Evolutionary conservation across 1,139 yeast species (phyloP), one percentile per base, ranked within the genome.

Genomic region (Suhomyces bribrorum): DNA sequence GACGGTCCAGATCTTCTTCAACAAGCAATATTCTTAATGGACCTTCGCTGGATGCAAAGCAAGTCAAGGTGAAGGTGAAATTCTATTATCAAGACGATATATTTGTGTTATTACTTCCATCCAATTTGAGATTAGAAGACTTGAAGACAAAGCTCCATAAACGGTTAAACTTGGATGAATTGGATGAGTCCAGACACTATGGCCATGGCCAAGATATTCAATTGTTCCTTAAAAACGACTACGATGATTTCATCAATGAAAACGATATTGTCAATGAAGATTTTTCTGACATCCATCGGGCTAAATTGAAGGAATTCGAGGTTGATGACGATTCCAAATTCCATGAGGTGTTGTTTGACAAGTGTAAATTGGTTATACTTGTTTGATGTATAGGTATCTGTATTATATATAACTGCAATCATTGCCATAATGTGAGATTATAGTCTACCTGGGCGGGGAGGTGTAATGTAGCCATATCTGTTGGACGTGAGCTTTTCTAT

Each of bases 11-110:
- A 24, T 47, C 48, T 14, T 41, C 48, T 14, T 43, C 47, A 17
- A 39, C 37, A 11, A 38, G 44, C 27, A 45, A 45, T 36, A 24
- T 39, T 16, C 36, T 39, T 18, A 32, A 26, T 15, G 32, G 32
- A 1, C 29, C 32, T 5, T 26, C 32, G 14, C 32, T 22, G 7
- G 38, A 32, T 13, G 7, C 43, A 16, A 41, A 52, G 38, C 50
- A 32, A 47, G 43, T 59, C 40, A 73, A 66, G 61, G 79, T 67
- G 49, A 92, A 82, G 67, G 84, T 80, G 33, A 92, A 92, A 62
- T 89, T 92, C 49, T 90, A 86, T 60, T 86, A 81, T 55, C 83
- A 83, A 43, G 96, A 89, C 52, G 97, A 90, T 59, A 84, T 90
- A 18, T 88, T 92, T 69, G 97, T 96, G 7, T 73, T 92, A 40